phyloP scores from a whole-genome alignment of 768 basidiomycete species.

The Trametes punicea region DNA sequence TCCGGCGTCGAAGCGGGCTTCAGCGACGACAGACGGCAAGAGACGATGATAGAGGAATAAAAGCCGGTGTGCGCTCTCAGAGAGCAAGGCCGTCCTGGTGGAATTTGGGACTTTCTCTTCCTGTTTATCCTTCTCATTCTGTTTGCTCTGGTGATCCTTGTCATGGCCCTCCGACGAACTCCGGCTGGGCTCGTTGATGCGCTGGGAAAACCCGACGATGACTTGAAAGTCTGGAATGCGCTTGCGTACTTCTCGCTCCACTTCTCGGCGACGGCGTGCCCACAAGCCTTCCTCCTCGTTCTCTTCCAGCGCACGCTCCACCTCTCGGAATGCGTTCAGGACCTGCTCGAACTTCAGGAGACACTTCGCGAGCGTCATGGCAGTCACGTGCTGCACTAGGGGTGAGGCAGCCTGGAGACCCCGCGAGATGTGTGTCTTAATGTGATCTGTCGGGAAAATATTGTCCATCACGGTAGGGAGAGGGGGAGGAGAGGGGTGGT shows the following conservation, averaged over 20 bases:
- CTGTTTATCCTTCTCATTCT: conserved; percentile 2
- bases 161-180: not conserved
- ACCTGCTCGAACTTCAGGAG: conserved; percentile 68
- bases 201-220: conserved; percentile 71
- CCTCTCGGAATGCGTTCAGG: conserved; percentile 54
- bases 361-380: conserved; percentile 72
- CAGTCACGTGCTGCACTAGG: conserved; percentile 84
- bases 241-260: conserved; percentile 71
- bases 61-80: conserved; percentile 77
- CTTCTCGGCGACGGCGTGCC: conserved; percentile 58
- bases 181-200: conserved; percentile 14
- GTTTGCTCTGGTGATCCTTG: not conserved
- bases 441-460: conserved; percentile 62
- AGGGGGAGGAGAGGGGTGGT: conserved; percentile 74
- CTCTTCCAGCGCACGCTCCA: conserved; percentile 39
- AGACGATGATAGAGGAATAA: conserved; percentile 83
- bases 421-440: conserved; percentile 73
- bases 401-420: conserved; percentile 70
- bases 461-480: conserved; percentile 70
- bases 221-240: conserved; percentile 87
- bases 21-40: conserved; percentile 69
- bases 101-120: conserved; percentile 21
- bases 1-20: conserved; percentile 83
- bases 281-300: conserved; percentile 57
- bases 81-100: conserved; percentile 58